These are phyloP conservation scores for Hypocrella siamensis DNA, from an alignment of 2,329 filamentous ascomycete species.

Conservation along the genomic window DNA sequence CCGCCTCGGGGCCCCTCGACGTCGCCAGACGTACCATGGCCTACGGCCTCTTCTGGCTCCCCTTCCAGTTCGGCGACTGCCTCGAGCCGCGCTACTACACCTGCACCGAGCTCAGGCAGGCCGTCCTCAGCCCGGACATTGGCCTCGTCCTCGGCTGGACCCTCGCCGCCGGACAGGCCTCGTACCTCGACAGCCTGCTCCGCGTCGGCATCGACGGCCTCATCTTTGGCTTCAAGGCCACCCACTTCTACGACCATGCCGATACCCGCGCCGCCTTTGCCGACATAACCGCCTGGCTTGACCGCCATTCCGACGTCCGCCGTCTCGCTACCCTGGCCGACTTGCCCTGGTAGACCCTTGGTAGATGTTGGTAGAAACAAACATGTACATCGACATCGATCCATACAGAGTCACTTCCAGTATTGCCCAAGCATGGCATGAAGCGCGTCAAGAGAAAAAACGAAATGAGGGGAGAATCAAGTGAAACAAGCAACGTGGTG, in stretches of 20 bases:
- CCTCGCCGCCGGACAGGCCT: background rate
- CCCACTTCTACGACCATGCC: background rate
- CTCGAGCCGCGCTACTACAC: background rate
- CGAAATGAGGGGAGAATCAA: too few relatives aligned
- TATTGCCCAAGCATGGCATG: background rate
- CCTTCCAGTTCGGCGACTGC: conserved; percentile 4
- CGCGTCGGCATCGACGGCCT: conserved; percentile 1
- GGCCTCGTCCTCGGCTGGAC: background rate
- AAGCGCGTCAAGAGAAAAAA: too few relatives aligned
- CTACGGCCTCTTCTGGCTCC: conserved; percentile 1
- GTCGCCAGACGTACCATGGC: conserved; percentile 2
- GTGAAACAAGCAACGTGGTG: too few relatives aligned
- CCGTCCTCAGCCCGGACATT: background rate
- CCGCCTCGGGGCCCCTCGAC: background rate
- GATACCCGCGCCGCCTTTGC: background rate
- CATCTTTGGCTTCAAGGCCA: conserved; percentile 1
- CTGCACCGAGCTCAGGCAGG: conserved; percentile 2
- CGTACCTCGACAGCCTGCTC: background rate
- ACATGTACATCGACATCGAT: background rate
- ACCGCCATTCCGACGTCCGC: background rate
- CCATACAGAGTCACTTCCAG: background rate
- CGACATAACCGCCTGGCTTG: conserved; percentile 8
- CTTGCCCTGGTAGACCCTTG: background rate
- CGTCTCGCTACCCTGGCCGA: background rate
- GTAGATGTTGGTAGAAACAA: background rate